A percentile compares a stretch with the other conserved stretches of the same genome.
These are phyloP conservation scores for Silene coronaria DNA, from an alignment of 179 eudicot genomes.

Conservation along the genomic window DNA sequence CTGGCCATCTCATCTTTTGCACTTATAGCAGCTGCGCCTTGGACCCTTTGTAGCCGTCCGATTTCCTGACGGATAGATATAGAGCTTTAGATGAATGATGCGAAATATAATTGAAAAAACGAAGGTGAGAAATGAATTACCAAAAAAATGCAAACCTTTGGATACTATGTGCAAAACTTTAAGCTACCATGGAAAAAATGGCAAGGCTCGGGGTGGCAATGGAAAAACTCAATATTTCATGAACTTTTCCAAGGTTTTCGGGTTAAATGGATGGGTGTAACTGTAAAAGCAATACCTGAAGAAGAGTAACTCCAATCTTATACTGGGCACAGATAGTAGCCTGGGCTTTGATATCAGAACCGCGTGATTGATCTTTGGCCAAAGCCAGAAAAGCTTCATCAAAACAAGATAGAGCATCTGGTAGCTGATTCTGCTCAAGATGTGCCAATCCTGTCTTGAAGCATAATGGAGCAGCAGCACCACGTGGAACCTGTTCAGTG, in stretches of 20 bases:
- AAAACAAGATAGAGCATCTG: constrained; percentile 95
- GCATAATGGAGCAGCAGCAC: constrained; percentile 90
- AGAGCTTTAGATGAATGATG: background rate
- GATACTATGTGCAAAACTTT: background rate
- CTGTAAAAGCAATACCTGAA: constrained; percentile 49
- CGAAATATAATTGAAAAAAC: background rate
- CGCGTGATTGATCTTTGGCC: constrained; percentile 97
- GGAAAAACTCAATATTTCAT: background rate
- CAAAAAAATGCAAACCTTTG: background rate
- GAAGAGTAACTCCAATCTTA: constrained; percentile 94
- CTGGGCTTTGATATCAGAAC: constrained; percentile 95
- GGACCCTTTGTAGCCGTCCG: constrained; percentile 79
- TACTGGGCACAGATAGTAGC: constrained; percentile 98
- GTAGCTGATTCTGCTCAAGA: constrained; percentile 93
- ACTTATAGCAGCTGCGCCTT: constrained; percentile 84
- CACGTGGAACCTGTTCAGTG: constrained; percentile 80
- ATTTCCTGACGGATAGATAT: constrained; percentile 58
- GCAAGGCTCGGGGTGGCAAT: background rate
- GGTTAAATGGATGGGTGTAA: background rate
- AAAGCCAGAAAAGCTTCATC: constrained; percentile 97
- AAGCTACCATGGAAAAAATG: background rate
- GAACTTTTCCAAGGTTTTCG: background rate
- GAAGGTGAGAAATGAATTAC: background rate
- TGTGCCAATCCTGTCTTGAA: constrained; percentile 91
- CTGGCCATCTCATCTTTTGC: constrained; percentile 98